Base-by-base conservation (phyloP, 106 monocot species). In the Triglochin maritima region DNA sequence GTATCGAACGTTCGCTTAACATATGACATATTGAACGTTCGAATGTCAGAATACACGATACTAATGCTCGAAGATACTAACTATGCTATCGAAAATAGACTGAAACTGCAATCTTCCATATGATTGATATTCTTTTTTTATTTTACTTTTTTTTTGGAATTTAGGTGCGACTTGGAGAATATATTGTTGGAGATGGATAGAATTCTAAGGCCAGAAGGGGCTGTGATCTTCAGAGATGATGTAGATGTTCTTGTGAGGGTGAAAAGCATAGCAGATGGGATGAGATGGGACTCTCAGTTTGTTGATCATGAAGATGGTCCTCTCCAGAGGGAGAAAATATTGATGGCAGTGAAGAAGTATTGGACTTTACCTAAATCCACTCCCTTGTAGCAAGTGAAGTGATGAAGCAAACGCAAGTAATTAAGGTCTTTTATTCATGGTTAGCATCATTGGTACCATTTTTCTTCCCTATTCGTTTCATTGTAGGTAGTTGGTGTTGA, bases 141-240 rank as follows among this genome's bases (percentile, higher is more conserved):
- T 3, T 15, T 66, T 29, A 29, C n/a, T n/a, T n/a, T 29, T 29
- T 29, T 29, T 29, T 29, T 29, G 29, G 43, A 52, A 44, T 11
- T 2, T 42, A 74, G 74, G 41, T 74, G 74, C 45, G 67, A 74
- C 6, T 59, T 74, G 52, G 67, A 75, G 49, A 50, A 68, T 49
- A 67, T 75, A 3, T 41, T 75, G 57, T 15, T 75, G 60, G 74
- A 75, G 74, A 75, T 75, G 74, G 74, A 75, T 48, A 48, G 74
- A 44, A 67, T 75, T 12, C 62, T 76, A 6, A 59, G 75, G 44
- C 75, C 75, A 16, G 68, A 76, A 47, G 75, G 75, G 5, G 13
- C 61, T 4, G 75, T 63, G 51, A 76, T 76, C 62, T 47, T 76
- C 69, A 52, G 75, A 42, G 75, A 76, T 46, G 51, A 60, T 16